Conservation (phyloP, 805 yeast species). For the Sugiyamaella chiloensis region DNA sequence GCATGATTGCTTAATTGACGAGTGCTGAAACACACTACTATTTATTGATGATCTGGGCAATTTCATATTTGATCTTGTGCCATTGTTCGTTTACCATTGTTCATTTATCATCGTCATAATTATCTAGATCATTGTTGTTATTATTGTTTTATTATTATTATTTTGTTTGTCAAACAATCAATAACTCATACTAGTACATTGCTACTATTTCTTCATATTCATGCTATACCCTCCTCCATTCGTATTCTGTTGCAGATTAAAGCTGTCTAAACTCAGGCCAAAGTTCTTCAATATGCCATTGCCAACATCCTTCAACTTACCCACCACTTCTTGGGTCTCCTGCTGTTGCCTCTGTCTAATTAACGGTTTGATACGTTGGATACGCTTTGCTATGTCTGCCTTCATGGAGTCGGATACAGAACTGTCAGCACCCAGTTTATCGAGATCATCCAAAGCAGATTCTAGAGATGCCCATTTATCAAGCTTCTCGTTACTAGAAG, state of each 20-base stretch:
- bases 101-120: too few relatives aligned
- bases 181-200: too few relatives aligned
- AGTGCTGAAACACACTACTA: too few relatives aligned
- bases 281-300: conserved; percentile 31
- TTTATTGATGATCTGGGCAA: too few relatives aligned
- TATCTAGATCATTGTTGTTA: too few relatives aligned
- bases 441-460: conserved; percentile 27
- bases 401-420: background rate
- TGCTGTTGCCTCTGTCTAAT: conserved; percentile 26
- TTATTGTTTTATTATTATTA: too few relatives aligned
- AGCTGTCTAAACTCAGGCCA: conserved; percentile 32
- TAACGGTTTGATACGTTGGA: conserved; percentile 19
- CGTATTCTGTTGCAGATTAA: conserved; percentile 24
- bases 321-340: conserved; percentile 32
- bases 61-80: too few relatives aligned
- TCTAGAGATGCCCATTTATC: conserved; percentile 30
- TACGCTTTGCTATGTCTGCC: conserved; percentile 7
- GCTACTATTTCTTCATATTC: conserved; percentile 11
- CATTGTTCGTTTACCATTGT: too few relatives aligned
- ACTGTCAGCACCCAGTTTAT: conserved; percentile 13
- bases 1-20: too few relatives aligned
- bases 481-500: conserved; percentile 51
- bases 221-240: conserved; percentile 26
- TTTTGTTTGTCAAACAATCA: too few relatives aligned
- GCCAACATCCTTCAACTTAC: conserved; percentile 33